These are phyloP conservation scores for Neurospora sp. DNA, from an alignment of 495 filamentous ascomycete genomes.

Conservation along the genomic window DNA sequence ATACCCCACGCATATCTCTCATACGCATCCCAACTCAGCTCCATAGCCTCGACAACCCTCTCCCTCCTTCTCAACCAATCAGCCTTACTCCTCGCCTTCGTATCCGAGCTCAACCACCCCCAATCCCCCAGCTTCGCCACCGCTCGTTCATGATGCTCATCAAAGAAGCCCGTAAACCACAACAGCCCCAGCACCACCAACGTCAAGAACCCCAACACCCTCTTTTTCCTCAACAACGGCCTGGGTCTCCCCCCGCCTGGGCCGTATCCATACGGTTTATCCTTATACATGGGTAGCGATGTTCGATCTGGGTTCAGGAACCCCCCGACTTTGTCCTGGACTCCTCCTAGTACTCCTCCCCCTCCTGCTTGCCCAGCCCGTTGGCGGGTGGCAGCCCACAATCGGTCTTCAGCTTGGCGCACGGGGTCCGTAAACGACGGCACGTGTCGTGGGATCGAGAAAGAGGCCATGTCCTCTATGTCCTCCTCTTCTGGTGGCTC, in stretches of 20 bases:
- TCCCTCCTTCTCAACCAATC: constrained; percentile 74
- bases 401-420: constrained; percentile 55
- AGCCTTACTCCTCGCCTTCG: constrained; percentile 25
- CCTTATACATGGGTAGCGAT: constrained; percentile 92
- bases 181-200: constrained; percentile 41
- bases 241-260: constrained; percentile 30
- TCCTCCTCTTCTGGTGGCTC: background rate
- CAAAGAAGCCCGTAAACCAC: constrained; percentile 51
- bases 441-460: constrained; percentile 54
- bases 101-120: constrained; percentile 30
- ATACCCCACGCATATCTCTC: constrained; percentile 90
- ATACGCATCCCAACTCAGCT: constrained; percentile 84
- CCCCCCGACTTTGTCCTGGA: constrained; percentile 33
- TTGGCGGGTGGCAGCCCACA: constrained; percentile 43
- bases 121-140: constrained; percentile 25
- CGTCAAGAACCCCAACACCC: constrained; percentile 38
- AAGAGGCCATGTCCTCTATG: constrained; percentile 46
- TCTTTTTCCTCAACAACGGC: constrained; percentile 43
- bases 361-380: constrained; percentile 18
- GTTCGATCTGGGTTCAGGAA: constrained; percentile 42
- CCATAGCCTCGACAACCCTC: constrained; percentile 82
- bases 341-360: constrained; percentile 31
- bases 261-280: constrained; percentile 77
- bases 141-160: constrained; percentile 20
- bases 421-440: constrained; percentile 62